A percentile compares a stretch with the other conserved stretches of the same genome.
Conservation (phyloP, 2,329 filamentous ascomycete genomes). For the Fusarium lateritium region DNA sequence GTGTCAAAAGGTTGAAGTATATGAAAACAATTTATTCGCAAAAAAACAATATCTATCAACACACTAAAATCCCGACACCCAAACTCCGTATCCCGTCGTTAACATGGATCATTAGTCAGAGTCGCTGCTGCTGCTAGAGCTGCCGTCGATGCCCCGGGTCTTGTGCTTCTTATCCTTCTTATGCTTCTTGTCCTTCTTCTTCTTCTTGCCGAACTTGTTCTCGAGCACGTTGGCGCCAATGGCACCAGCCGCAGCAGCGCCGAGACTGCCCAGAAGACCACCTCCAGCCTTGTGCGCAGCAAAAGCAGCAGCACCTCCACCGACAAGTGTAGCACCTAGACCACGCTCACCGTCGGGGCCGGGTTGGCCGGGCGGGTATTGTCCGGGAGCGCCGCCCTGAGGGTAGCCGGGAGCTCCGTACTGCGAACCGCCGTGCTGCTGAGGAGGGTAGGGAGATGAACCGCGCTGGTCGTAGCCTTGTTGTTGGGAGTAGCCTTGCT, state of each 20-base stretch:
- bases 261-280: constrained; percentile 65
- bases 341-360: constrained; percentile 65
- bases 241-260: constrained; percentile 66
- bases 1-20: background rate
- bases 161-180: constrained; percentile 52
- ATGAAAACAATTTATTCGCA: background rate
- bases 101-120: constrained; percentile 45
- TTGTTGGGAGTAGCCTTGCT: constrained; percentile 43
- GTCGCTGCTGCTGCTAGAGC: constrained; percentile 46
- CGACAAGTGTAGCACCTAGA: constrained; percentile 67
- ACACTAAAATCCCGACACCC: constrained; percentile 14
- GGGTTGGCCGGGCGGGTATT: constrained; percentile 46
- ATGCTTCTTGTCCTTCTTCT: constrained; percentile 53
- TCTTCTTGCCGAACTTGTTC: constrained; percentile 56
- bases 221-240: constrained; percentile 69
- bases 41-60: constrained; percentile 1
- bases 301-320: constrained; percentile 68
- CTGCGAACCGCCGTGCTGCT: constrained; percentile 45
- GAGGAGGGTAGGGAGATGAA: constrained; percentile 40
- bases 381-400: constrained; percentile 44
- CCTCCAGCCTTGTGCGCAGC: constrained; percentile 68
- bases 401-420: constrained; percentile 47
- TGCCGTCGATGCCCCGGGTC: constrained; percentile 39
- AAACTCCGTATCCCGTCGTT: constrained; percentile 23
- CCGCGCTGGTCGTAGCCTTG: constrained; percentile 41